These are phyloP conservation scores for Oxyria digyna DNA, from an alignment of 148 eudicot species.

Conservation along the genomic window DNA sequence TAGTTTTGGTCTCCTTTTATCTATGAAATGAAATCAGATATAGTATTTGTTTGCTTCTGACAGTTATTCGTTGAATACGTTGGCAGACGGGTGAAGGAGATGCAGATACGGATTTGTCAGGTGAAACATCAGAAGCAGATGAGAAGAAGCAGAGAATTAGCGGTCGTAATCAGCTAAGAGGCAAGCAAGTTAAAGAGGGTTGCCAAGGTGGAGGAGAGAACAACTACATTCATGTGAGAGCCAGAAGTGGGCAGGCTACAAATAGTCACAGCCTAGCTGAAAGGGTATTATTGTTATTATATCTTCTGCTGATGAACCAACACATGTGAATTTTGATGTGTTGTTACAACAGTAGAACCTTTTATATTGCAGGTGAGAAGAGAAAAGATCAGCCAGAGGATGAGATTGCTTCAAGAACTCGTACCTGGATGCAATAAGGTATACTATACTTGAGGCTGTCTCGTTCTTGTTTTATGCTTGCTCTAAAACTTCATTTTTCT, in stretches of 20 bases:
- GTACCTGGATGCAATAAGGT: constrained; percentile 98
- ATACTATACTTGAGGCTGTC: no score
- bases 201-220: constrained; percentile 41
- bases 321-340: no score
- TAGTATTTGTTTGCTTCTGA: neutral
- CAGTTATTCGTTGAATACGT: neutral
- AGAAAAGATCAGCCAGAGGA: constrained; percentile 87
- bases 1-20: neutral
- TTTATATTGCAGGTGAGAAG: constrained; percentile 52
- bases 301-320: no score
- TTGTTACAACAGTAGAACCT: no score
- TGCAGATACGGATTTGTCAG: constrained; percentile 32
- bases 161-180: no score
- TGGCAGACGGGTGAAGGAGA: constrained; percentile 40
- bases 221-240: constrained; percentile 85
- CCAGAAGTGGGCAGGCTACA: constrained; percentile 92
- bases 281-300: no score
- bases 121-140: constrained; percentile 37
- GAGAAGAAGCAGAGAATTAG: constrained; percentile 45
- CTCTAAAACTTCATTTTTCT: neutral
- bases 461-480: neutral
- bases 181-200: constrained; percentile 52
- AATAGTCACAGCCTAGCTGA: no score
- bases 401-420: constrained; percentile 94
- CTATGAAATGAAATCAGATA: neutral